Base-by-base conservation (phyloP, 371 early-diverging fungal genomes). In the Syncephalis plumigaleata region DNA sequence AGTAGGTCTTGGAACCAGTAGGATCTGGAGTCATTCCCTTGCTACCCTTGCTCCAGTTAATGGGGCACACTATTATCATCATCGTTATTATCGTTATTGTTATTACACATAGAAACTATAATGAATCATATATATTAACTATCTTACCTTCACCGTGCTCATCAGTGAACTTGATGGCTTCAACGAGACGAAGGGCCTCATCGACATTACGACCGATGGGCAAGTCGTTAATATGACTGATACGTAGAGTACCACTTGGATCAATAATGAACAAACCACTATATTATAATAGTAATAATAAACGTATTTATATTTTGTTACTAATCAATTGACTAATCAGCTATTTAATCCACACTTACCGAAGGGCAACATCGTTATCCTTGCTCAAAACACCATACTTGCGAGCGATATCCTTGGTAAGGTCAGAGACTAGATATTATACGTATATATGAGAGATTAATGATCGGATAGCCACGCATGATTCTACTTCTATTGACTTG, bases 191-290 rank as follows among this genome's bases (percentile, higher is more conserved):
- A 45, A 98, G 59, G 25, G 85, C 75, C 67, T 98, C 98, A 58
- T 91, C 85, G 44, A 94, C 88, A 24, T 79, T 81, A 58, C 98
- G 78, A 49, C 99, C 99, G 53, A 99, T 80, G 43, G 80, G 83
- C 53, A 88, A 66, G 56, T 92, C 59, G 68, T 87, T 82, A 60
- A 87, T 65, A 58, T 70, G 70, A 57, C 73, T 64, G 53, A 77
- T 68, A 50, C 84, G 80, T 43, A 95, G 73, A 47, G 68, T 75
- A 51, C 79, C 78, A 58, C 88, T 77, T 27, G 87, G 87, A 60
- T 95, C 94, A 51, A 99, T 89, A 58, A 99, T 81, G 60, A 95
- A 92, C 42, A 84, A 70, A 49, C 85, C 87, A 52, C 89, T 81
- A 36, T 8, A 17, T 17, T 17, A 31, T 22, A 22, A 21, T 37